Percentiles rank a stretch among this genome's conserved stretches.
These are phyloP conservation scores for Suhomyces faveliae DNA, from an alignment of 805 yeast species.

Conservation along the genomic window DNA sequence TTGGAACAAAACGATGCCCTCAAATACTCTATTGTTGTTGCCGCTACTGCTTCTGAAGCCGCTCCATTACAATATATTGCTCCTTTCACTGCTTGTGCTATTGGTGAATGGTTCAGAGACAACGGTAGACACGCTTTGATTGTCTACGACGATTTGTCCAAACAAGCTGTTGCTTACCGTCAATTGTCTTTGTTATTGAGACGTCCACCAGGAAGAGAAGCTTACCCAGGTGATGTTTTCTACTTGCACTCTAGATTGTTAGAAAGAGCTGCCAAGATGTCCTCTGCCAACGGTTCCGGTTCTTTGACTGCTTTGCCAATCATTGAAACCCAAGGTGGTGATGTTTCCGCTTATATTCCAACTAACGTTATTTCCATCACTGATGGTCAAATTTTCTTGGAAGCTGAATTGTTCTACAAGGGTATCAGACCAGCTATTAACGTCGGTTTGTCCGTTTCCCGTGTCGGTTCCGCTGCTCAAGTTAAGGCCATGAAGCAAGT, in stretches of 20 bases:
- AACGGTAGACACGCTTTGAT: slow-evolving; percentile 97
- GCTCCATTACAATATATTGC: slow-evolving; percentile 99
- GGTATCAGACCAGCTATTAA: slow-evolving; percentile 99
- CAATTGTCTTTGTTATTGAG: slow-evolving; percentile 96
- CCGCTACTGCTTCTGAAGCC: slow-evolving; percentile 99
- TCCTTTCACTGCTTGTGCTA: slow-evolving; percentile 99
- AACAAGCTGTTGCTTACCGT: slow-evolving; percentile 99
- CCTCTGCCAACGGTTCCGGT: slow-evolving; percentile 86
- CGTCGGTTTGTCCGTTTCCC: slow-evolving; percentile 99
- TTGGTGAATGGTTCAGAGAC: slow-evolving; percentile 99
- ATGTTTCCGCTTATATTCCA: slow-evolving; percentile 96
- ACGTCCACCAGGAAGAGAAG: slow-evolving; percentile 97
- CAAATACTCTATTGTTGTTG: slow-evolving; percentile 96
- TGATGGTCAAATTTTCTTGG: slow-evolving; percentile 97
- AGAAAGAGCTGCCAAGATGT: slow-evolving; percentile 98
- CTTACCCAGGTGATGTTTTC: slow-evolving; percentile 96
- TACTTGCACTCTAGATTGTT: slow-evolving; percentile 92
- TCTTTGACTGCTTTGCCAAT: slow-evolving; percentile 94
- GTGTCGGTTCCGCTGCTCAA: slow-evolving; percentile 99
- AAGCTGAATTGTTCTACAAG: slow-evolving; percentile 99
- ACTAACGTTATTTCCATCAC: slow-evolving; percentile 97
- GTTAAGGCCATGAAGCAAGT: slow-evolving; percentile 99
- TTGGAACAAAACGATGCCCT: slow-evolving; percentile 97
- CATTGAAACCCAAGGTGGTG: slow-evolving; percentile 99
- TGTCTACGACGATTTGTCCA: slow-evolving; percentile 96